These are phyloP conservation scores for Coemansia sp. DNA, from an alignment of 192 early-diverging fungal species.

Conservation along the genomic window DNA sequence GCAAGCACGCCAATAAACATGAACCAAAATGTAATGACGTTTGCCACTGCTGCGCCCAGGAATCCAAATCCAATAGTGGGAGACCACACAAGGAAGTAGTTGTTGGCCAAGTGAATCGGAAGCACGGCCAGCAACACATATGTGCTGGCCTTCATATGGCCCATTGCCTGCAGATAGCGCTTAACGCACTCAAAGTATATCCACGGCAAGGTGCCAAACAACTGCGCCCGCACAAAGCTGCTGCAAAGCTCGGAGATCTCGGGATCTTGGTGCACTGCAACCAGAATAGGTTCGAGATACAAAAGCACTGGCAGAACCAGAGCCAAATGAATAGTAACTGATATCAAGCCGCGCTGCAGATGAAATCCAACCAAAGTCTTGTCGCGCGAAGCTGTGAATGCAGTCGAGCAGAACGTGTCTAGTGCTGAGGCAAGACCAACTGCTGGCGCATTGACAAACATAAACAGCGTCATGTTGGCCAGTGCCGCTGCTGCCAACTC, in stretches of 20 bases:
- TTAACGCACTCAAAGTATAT: slow-evolving; percentile 84
- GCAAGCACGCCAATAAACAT: slow-evolving; percentile 63
- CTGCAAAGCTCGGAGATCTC: slow-evolving; percentile 68
- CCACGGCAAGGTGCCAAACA: slow-evolving; percentile 73
- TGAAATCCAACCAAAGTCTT: slow-evolving; percentile 69
- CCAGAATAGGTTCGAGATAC: slow-evolving; percentile 68
- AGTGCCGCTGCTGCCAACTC: slow-evolving; percentile 72
- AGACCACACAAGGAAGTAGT: slow-evolving; percentile 82
- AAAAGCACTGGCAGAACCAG: slow-evolving; percentile 71
- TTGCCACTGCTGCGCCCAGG: slow-evolving; percentile 82
- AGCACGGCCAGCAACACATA: slow-evolving; percentile 68
- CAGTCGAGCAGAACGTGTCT: slow-evolving; percentile 74
- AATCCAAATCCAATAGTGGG: slow-evolving; percentile 68
- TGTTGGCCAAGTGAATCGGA: slow-evolving; percentile 73
- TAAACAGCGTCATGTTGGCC: slow-evolving; percentile 70
- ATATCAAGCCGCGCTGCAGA: slow-evolving; percentile 77
- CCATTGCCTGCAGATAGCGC: slow-evolving; percentile 85
- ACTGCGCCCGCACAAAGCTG: slow-evolving; percentile 64
- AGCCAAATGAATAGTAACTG: slow-evolving; percentile 70
- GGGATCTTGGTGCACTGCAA: slow-evolving; percentile 72
- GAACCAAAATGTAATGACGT: slow-evolving; percentile 71
- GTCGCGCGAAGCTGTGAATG: slow-evolving; percentile 67
- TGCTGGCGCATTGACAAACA: slow-evolving; percentile 67
- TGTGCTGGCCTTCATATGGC: slow-evolving; percentile 84
- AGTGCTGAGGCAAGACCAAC: slow-evolving; percentile 72